These are phyloP conservation scores for Candida frijolesensis DNA, from an alignment of 1,139 yeast genomes.

Conservation along the genomic window DNA sequence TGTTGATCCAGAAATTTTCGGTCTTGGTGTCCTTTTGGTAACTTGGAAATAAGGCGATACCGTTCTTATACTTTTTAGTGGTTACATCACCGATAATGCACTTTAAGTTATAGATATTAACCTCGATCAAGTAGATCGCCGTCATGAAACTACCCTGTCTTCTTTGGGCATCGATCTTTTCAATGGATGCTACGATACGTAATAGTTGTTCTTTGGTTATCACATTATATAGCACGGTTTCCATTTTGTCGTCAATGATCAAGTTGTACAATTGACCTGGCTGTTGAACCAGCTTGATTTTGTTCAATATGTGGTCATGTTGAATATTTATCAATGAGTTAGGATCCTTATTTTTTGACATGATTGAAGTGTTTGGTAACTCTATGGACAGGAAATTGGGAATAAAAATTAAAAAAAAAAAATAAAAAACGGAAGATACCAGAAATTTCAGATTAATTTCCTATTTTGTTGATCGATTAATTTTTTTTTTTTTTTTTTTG, in stretches of 20 bases:
- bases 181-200: constrained; percentile 45
- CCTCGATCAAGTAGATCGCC: constrained; percentile 45
- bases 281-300: constrained; percentile 35
- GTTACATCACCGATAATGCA: constrained; percentile 47
- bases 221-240: constrained; percentile 36
- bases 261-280: constrained; percentile 41
- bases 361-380: neutral
- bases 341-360: constrained; percentile 31
- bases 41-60: constrained; percentile 43
- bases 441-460: neutral
- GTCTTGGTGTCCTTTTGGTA: constrained; percentile 24
- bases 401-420: neutral
- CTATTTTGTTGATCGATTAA: constrained; percentile 1
- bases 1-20: constrained; percentile 26
- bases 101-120: constrained; percentile 39
- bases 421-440: neutral
- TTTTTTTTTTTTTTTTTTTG: neutral
- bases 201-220: constrained; percentile 40
- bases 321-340: constrained; percentile 38
- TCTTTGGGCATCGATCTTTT: constrained; percentile 38
- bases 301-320: constrained; percentile 35
- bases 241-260: constrained; percentile 41
- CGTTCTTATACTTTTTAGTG: constrained; percentile 39
- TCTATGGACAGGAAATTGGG: neutral
- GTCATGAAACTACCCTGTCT: constrained; percentile 40